Percentiles rank a stretch among this genome's conserved stretches.
phyloP scores from a whole-genome alignment of 208 protist species.

The Crithidia thermophila region DNA sequence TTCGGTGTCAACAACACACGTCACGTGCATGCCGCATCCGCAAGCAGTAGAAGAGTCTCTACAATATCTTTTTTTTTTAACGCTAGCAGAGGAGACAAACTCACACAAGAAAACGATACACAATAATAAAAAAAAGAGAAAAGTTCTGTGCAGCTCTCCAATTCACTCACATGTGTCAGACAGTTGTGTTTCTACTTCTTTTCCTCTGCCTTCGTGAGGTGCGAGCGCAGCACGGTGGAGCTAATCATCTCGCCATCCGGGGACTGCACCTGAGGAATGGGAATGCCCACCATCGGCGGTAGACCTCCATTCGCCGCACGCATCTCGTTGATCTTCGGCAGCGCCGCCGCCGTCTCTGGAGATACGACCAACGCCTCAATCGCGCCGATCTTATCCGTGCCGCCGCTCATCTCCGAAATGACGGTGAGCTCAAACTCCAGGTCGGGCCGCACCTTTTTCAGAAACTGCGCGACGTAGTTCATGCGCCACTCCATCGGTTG shows the following conservation, averaged over 20 bases:
- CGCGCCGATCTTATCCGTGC: constrained; percentile 60
- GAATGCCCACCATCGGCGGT: constrained; percentile 48
- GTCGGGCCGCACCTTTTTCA: constrained; percentile 57
- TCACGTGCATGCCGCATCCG: no score
- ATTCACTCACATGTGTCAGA: no score
- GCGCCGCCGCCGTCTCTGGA: constrained; percentile 66
- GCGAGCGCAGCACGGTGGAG: constrained; percentile 68
- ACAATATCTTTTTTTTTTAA: neutral
- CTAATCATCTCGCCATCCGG: constrained; percentile 50
- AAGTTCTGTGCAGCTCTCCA: neutral
- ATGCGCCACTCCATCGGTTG: constrained; percentile 71
- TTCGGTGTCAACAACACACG: neutral
- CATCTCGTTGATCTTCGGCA: constrained; percentile 68
- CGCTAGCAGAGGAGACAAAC: neutral
- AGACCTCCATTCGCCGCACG: constrained; percentile 51
- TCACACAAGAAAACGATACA: constrained; percentile 2
- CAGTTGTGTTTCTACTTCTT: no score
- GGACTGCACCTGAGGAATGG: constrained; percentile 67
- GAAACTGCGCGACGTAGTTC: constrained; percentile 47
- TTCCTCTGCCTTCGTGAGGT: constrained; percentile 5
- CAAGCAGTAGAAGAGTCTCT: neutral
- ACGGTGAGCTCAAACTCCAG: constrained; percentile 61
- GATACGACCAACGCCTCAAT: constrained; percentile 83
- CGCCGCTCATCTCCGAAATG: constrained; percentile 72
- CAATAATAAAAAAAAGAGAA: constrained; percentile 1